Base-by-base conservation (phyloP, 441 rosid genomes). In the Croton setiger region DNA sequence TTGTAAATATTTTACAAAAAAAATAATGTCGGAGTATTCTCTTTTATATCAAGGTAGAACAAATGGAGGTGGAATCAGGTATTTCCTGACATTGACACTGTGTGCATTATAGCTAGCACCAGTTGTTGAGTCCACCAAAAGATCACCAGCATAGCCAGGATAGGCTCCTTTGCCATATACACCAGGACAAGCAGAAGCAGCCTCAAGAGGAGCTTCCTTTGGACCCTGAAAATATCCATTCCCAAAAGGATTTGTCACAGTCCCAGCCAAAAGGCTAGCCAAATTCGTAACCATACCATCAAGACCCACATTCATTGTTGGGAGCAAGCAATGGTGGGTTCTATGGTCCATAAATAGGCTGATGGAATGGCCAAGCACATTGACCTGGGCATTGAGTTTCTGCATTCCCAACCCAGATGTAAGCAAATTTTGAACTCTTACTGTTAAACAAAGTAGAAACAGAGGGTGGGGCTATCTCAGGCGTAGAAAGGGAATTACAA, bases 291-390 rank as follows among this genome's bases (percentile, higher is more conserved):
- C 82, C 78, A 85, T 81, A 27, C 31, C 31, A 27, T 27, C 31
- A 27, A 27, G 31, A 27, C 31, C 31, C 31, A 27, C 31, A 27
- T 85, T n/a, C 86, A 1, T 76, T 78, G 70, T 83, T 85, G 36
- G 88, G 88, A 2, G 86, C 79, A 20, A 85, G 74, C 74, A 85
- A 72, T 0, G 88, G 86, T 35, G 80, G 76, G 77, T 48, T 70
- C 54, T 85, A 85, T 23, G 86, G 84, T 12, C 86, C 86, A 54
- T 85, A 79, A 17, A 72, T 65, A 17, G 86, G 88, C 72, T 83
- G 83, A 77, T 85, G 86, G 76, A 83, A 85, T 3, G 86, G 88
- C 88, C 86, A 85, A 20, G 88, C 85, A 65, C 88, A 85, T 44
- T 83, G 80, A n/a, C 87, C 87, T 0, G 85, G 89, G 74, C 89